phyloP scores from a whole-genome alignment of 139 green algal species.

The Chlorella sp. region DNA sequence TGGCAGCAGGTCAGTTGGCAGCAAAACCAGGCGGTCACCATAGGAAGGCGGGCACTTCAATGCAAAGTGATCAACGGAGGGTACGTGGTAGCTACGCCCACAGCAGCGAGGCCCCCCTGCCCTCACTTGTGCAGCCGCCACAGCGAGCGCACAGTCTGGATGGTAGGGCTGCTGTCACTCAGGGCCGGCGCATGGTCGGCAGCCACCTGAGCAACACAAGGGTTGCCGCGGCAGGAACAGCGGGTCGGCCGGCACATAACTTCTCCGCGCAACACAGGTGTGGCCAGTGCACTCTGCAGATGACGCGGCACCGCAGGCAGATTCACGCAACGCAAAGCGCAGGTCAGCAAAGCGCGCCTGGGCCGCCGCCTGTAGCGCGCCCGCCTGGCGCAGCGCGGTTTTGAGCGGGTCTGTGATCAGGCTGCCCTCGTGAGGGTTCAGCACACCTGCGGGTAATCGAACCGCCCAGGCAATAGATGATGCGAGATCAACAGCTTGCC shows the following conservation, averaged over 20 bases:
- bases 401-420: slow-evolving; percentile 40
- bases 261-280: too few relatives aligned
- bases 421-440: slow-evolving; percentile 24
- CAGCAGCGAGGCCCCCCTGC: too few relatives aligned
- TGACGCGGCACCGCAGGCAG: too few relatives aligned
- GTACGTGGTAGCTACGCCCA: too few relatives aligned
- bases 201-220: too few relatives aligned
- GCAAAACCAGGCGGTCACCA: slow-evolving; percentile 51
- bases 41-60: slow-evolving; percentile 54
- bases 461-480: too few relatives aligned
- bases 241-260: too few relatives aligned
- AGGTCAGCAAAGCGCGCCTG: background rate
- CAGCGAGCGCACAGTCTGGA: slow-evolving; percentile 46
- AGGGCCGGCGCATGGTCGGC: slow-evolving; percentile 15
- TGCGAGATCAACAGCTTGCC: too few relatives aligned
- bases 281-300: too few relatives aligned
- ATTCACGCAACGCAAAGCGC: background rate
- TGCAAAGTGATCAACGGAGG: too few relatives aligned
- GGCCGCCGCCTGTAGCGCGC: slow-evolving; percentile 35
- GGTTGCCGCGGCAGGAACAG: too few relatives aligned
- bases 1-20: too few relatives aligned
- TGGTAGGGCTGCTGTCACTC: slow-evolving; percentile 27
- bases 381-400: slow-evolving; percentile 33
- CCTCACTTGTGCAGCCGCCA: slow-evolving; percentile 46
- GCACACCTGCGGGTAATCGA: slow-evolving; percentile 1